phyloP scores from a whole-genome alignment of 805 yeast species.

The Saccharomycopsis vini region DNA sequence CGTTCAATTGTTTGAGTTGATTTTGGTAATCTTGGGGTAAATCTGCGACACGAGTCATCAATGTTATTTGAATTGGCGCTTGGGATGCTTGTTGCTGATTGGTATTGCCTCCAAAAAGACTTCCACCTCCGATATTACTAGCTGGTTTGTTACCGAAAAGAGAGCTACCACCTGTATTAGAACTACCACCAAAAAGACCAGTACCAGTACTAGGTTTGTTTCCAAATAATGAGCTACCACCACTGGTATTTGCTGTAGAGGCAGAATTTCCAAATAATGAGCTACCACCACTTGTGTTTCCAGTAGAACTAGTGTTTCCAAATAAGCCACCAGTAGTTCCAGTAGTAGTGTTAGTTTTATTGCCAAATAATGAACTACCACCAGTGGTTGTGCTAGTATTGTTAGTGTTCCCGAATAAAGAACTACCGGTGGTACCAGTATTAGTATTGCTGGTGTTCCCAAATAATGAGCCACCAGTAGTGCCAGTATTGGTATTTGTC shows the following conservation, averaged over 20 bases:
- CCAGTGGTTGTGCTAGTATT: conserved; percentile 23
- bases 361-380: conserved; percentile 25
- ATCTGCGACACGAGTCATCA: conserved; percentile 69
- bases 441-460: conserved; percentile 22
- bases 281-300: conserved; percentile 25
- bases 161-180: conserved; percentile 16
- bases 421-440: conserved; percentile 23
- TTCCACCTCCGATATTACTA: conserved; percentile 4
- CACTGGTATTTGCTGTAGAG: conserved; percentile 17
- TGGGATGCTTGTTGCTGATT: conserved; percentile 28
- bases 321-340: conserved; percentile 29
- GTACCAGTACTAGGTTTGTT: conserved; percentile 29
- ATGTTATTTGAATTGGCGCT: conserved; percentile 44
- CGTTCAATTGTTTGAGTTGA: conserved; percentile 62
- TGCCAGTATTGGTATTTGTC: conserved; percentile 18
- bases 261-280: conserved; percentile 25
- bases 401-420: conserved; percentile 27
- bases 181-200: conserved; percentile 20
- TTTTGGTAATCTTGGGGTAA: conserved; percentile 61
- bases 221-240: conserved; percentile 33
- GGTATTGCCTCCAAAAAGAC: conserved; percentile 21
- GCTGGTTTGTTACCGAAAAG: conserved; percentile 12
- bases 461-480: conserved; percentile 23
- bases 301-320: conserved; percentile 25
- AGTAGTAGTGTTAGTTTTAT: conserved; percentile 19